Evolutionary conservation across 164 flowering plant species (phyloP).

Genomic region (Amborella trichopoda): DNA sequence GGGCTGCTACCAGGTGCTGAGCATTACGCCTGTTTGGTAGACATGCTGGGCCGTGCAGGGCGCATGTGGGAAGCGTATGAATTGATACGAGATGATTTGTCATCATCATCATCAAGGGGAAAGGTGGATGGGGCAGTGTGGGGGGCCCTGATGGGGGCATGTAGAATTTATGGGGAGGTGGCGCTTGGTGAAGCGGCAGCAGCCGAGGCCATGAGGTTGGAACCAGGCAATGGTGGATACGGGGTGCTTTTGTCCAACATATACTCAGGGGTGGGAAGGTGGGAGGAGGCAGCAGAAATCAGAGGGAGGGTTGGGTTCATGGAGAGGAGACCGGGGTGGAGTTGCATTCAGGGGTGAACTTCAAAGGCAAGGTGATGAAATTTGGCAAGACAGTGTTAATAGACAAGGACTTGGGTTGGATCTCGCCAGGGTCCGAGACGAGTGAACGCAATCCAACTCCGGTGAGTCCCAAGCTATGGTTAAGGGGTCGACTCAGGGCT

Average conservation of each 20-base stretch:
- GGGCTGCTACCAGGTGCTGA: background rate
- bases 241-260: background rate
- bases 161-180: background rate
- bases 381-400: no score
- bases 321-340: constrained; percentile 60
- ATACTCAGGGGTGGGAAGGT: constrained; percentile 66
- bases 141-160: background rate
- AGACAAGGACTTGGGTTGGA: no score
- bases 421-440: no score
- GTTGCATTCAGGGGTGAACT: no score
- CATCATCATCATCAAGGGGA: background rate
- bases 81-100: constrained; percentile 3
- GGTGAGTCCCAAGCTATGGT: no score
- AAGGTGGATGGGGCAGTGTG: background rate
- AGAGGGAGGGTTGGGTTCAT: constrained; percentile 68
- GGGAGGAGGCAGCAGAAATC: constrained; percentile 70
- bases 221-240: background rate
- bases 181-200: background rate
- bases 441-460: no score
- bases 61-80: constrained; percentile 10
- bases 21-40: constrained; percentile 12
- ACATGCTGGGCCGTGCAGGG: constrained; percentile 12
- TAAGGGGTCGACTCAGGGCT: no score
- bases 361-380: no score
- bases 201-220: background rate